Conservation (phyloP, 2,329 filamentous ascomycete species). For the Cladorrhinum sp. region DNA sequence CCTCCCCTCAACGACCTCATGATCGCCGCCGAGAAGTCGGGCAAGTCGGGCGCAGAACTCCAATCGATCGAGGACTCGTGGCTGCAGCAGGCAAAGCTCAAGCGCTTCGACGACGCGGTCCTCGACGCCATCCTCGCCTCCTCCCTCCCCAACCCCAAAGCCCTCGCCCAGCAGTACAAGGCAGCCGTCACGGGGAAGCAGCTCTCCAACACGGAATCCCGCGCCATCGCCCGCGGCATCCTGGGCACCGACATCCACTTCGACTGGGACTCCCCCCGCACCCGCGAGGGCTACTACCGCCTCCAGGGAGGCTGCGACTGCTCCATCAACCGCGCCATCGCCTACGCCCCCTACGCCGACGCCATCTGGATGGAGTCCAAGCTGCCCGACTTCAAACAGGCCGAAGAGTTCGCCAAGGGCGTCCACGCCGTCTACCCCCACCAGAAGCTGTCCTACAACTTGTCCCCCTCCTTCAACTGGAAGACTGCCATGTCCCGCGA, state of each 20-base stretch:
- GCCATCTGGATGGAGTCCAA: constrained; percentile 99
- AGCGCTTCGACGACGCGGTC: constrained; percentile 89
- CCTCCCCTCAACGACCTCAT: constrained; percentile 88
- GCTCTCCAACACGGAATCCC: constrained; percentile 67
- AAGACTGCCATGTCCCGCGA: constrained; percentile 88
- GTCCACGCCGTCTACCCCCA: constrained; percentile 94
- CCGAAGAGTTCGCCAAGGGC: constrained; percentile 86
- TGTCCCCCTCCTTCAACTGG: constrained; percentile 99
- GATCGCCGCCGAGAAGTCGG: constrained; percentile 75
- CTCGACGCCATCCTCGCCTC: constrained; percentile 73
- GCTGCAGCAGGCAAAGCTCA: constrained; percentile 73
- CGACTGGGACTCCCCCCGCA: constrained; percentile 92
- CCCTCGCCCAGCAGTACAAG: constrained; percentile 64
- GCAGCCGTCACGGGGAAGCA: constrained; percentile 72
- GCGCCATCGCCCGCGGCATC: constrained; percentile 72
- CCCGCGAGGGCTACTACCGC: constrained; percentile 92
- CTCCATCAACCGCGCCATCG: constrained; percentile 83
- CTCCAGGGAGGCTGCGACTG: constrained; percentile 89
- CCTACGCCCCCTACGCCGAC: constrained; percentile 90
- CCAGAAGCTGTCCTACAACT: constrained; percentile 98
- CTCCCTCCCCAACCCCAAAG: constrained; percentile 64
- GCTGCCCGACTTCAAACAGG: constrained; percentile 86
- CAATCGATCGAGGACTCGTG: constrained; percentile 92
- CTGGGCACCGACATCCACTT: constrained; percentile 82
- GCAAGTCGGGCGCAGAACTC: constrained; percentile 76